Evolutionary conservation across 2,329 filamentous ascomycete species (phyloP), one percentile per base, ranked within the genome.

Genomic region (Diaporthe ampelina): DNA sequence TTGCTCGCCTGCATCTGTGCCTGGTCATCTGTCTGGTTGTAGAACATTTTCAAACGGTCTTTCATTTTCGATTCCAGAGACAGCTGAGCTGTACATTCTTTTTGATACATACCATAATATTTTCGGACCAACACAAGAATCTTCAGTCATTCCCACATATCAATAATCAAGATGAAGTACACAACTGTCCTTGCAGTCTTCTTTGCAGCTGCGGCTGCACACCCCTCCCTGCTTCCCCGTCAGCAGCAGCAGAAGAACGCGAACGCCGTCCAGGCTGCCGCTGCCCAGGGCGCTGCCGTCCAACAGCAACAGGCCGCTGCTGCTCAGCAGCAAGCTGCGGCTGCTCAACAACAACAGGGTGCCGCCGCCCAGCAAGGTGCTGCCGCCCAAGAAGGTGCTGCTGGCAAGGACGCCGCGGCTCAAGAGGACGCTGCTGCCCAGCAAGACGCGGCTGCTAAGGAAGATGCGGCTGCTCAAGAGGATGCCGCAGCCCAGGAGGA

Each of bases 1-100:
- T 52, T 67, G n/a, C 61, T 35, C 43, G 17, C 3, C 29, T 67
- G 29, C 45, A 24, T 35, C 29, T 37, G 7, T 8, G 1, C n/a
- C 9, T 32, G 29, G 5, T 24, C 61, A 67, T 45, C 21, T 52
- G 43, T 50, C 35, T 35, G 29, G 19, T 9, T 48, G 1, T 26
- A 67, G n/a, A 67, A 35, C 29, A 24, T 15, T 24, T 21, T 13
- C 10, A 19, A 7, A 24, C 61, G 17, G 21, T 67, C 61, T 21
- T 67, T 67, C 61, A 52, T 35, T 67, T 65, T 67, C 45, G 1
- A 67, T 52, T 24, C 21, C 26, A 67, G 61, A 67, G 29, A 67
- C 61, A 67, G 61, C 61, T 67, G 61, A n/a, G 61, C 61, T 67
- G 61, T 52, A 67, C 61, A 35, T 8, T 67, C 61, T 65, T 37